Evolutionary conservation across 208 protist genomes (phyloP), one percentile per base, ranked within the genome.

Genomic region (Leishmania martiniquensis): DNA sequence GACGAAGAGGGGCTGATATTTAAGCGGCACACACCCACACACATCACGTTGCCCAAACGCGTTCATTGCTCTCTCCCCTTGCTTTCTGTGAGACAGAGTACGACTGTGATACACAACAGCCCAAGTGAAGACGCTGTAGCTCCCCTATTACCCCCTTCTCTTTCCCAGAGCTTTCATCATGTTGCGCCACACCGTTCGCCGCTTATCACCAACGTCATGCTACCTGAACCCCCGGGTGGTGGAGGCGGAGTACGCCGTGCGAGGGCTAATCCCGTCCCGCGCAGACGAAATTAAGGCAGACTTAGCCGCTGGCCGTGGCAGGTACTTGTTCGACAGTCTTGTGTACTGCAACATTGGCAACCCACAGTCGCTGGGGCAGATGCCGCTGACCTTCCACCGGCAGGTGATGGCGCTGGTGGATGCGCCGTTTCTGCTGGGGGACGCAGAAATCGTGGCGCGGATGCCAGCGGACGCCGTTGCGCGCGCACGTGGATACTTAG

Each of bases 311-410:
- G 90, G 85, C 69, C 80, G 66, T 66, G 72, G 49, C 17, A 81
- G 76, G 22, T 87, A 95, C 75, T 76, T 87, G 10, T 98, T 98
- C 81, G 4, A 87, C 37, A 80, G 95, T 54, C 85, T 99, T 25
- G 89, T 99, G 66, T 97, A 95, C 81, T 99, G 99, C 90, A 99
- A 99, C 91, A 99, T 99, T 85, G 99, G 99, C 76, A 99, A 99
- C 87, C 99, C 99, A 52, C 98, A 99, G 85, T 85, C 89, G 79
- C 85, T 99, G 22, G 77, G 94, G 32, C 99, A 99, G 88, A 87
- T 96, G 84, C 98, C 98, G 25, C 79, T 99, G 12, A 99, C 99
- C 15, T 99, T 99, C 86, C 89, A 89, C 80, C 92, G 99, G 20
- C 92, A 99, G 82, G 94, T 99, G 44, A 91, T 95, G 81, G 81